phyloP scores from a whole-genome alignment of 2,329 filamentous ascomycete genomes.

The Penicillium vulpinum region DNA sequence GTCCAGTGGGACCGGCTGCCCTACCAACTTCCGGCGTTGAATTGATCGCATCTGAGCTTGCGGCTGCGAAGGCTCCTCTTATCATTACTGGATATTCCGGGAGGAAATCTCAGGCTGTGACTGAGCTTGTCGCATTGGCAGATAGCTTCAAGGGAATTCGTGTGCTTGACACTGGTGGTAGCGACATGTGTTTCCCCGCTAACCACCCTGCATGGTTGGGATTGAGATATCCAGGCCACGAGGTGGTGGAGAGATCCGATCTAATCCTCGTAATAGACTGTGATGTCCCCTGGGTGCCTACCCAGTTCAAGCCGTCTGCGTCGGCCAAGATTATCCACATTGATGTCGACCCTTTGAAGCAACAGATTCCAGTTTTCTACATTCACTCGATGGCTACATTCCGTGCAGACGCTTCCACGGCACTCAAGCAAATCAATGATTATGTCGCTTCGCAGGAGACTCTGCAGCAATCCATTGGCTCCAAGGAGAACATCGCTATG shows the following conservation, averaged over 20 bases:
- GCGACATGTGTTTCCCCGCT: constrained; percentile 54
- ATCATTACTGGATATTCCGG: constrained; percentile 55
- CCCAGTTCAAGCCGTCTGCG: constrained; percentile 61
- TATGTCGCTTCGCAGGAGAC: constrained; percentile 55
- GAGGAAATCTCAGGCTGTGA: constrained; percentile 45
- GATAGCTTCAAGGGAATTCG: constrained; percentile 51
- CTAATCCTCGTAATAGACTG: constrained; percentile 83
- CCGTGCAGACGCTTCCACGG: constrained; percentile 63
- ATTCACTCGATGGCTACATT: constrained; percentile 66
- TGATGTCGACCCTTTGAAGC: constrained; percentile 68
- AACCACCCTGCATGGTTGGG: constrained; percentile 62
- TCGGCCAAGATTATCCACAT: constrained; percentile 63
- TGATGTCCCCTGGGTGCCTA: constrained; percentile 93
- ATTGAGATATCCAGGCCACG: constrained; percentile 71
- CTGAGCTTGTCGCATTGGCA: constrained; percentile 49
- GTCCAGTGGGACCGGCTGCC: constrained; percentile 66
- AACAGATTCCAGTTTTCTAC: constrained; percentile 73
- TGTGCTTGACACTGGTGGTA: constrained; percentile 55
- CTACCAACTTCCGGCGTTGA: constrained; percentile 52
- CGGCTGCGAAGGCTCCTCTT: constrained; percentile 50
- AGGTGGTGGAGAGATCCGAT: constrained; percentile 73
- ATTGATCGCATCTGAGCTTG: constrained; percentile 46
- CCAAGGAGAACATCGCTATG: constrained; percentile 45
- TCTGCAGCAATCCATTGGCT: constrained; percentile 46
- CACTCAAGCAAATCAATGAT: constrained; percentile 68